A percentile compares a stretch with the other conserved stretches of the same genome.
Evolutionary conservation across 257 asterid species (phyloP).

Genomic region (Coffea eugenioides): DNA sequence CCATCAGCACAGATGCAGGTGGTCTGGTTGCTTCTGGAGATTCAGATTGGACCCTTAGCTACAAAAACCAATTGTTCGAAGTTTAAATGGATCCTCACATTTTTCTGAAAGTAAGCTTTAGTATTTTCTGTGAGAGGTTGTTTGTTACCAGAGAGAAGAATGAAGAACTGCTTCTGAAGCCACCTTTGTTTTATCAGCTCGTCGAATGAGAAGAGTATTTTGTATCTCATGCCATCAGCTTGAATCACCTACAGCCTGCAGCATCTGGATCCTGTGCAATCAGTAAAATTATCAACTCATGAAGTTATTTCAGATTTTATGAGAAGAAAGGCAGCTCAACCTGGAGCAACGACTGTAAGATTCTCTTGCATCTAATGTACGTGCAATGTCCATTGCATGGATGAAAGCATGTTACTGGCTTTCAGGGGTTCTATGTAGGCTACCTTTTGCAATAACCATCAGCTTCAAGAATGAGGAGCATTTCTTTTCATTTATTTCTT

Average conservation of each 20-base stretch:
- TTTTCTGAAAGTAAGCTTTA: neutral
- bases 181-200: neutral
- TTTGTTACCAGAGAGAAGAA: neutral
- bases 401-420: neutral
- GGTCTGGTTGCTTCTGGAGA: conserved; percentile 66
- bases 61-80: conserved; percentile 36
- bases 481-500: neutral
- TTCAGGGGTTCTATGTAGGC: neutral
- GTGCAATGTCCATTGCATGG: neutral
- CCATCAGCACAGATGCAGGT: conserved; percentile 68
- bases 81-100: conserved; percentile 14
- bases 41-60: conserved; percentile 61
- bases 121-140: neutral
- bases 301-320: neutral
- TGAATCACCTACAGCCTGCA: neutral
- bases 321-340: neutral
- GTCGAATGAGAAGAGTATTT: neutral
- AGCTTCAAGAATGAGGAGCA: neutral
- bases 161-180: neutral
- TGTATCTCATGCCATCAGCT: neutral
- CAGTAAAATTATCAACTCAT: neutral
- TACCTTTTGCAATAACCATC: neutral
- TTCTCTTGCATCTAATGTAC: neutral
- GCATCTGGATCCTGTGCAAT: neutral
- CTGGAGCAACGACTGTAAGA: neutral